Percentiles rank a stretch among this genome's conserved stretches.
These are phyloP conservation scores for Penicillium tannophilum DNA, from an alignment of 495 filamentous ascomycete genomes.

Conservation along the genomic window DNA sequence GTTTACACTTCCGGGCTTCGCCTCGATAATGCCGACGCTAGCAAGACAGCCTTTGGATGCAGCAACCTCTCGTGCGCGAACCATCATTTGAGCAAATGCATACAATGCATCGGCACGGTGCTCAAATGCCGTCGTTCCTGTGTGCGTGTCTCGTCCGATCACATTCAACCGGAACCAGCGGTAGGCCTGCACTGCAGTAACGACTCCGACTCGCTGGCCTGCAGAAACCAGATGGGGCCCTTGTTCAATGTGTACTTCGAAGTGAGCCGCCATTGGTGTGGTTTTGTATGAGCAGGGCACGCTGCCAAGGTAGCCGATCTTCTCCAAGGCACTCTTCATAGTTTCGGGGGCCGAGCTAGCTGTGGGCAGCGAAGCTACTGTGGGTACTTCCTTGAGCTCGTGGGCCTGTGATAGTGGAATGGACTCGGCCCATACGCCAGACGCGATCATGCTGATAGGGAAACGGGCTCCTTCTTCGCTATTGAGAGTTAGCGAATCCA, in stretches of 20 bases:
- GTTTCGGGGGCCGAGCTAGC: conserved; percentile 56
- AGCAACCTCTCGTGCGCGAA: conserved; percentile 64
- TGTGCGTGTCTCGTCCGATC: conserved; percentile 68
- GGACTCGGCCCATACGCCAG: conserved; percentile 74
- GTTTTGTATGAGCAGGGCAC: conserved; percentile 58
- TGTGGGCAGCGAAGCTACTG: conserved; percentile 47
- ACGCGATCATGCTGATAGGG: conserved; percentile 73
- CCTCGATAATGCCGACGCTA: conserved; percentile 70
- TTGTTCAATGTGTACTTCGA: conserved; percentile 85
- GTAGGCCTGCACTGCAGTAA: conserved; percentile 67
- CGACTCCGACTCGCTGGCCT: conserved; percentile 66
- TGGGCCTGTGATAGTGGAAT: conserved; percentile 66
- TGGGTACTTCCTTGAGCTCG: conserved; percentile 55
- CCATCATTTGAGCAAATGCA: conserved; percentile 67
- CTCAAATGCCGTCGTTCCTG: conserved; percentile 71
- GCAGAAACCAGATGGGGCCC: conserved; percentile 68
- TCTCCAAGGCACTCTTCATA: conserved; percentile 67
- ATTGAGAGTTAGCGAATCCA: conserved; percentile 15
- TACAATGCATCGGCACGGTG: conserved; percentile 65
- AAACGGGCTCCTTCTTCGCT: conserved; percentile 80
- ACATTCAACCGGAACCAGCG: conserved; percentile 72
- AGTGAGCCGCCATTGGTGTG: conserved; percentile 76
- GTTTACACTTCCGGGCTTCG: conserved; percentile 70
- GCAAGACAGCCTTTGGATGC: conserved; percentile 58
- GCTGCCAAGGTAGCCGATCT: conserved; percentile 69